phyloP scores from a whole-genome alignment of 2,329 filamentous ascomycete genomes.

The Aspergillus novoparasiticus region DNA sequence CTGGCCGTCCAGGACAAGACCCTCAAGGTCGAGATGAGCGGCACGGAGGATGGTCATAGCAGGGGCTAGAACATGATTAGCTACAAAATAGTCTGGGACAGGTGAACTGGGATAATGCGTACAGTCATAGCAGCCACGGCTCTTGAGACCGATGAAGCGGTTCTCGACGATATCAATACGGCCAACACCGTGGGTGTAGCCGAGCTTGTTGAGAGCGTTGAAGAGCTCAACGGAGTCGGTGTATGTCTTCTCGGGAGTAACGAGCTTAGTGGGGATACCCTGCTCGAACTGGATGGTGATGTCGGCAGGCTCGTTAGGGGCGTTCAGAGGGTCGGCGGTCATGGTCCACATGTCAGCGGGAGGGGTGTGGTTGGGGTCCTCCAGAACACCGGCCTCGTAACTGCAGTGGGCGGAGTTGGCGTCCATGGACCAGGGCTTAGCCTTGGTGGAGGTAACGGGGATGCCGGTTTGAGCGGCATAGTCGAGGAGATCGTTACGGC shows the following conservation, averaged over 20 bases:
- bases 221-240: conserved; percentile 75
- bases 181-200: conserved; percentile 72
- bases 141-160: conserved; percentile 78
- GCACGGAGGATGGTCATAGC: conserved; percentile 37
- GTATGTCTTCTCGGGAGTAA: conserved; percentile 61
- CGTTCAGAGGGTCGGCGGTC: conserved; percentile 67
- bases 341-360: conserved; percentile 77
- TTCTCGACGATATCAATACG: conserved; percentile 84
- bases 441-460: conserved; percentile 52
- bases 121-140: conserved; percentile 76
- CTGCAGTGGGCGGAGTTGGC: conserved; percentile 62
- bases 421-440: conserved; percentile 57
- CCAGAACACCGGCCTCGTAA: conserved; percentile 70
- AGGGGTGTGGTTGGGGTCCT: conserved; percentile 61
- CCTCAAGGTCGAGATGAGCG: conserved; percentile 58
- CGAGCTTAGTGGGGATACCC: conserved; percentile 71
- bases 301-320: conserved; percentile 70
- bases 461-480: conserved; percentile 52
- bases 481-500: conserved; percentile 52
- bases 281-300: conserved; percentile 73
- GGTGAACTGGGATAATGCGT: conserved; percentile 40
- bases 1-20: conserved; percentile 68
- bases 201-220: conserved; percentile 70
- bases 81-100: too few relatives aligned
- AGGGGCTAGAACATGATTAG: conserved; percentile 24